These are phyloP conservation scores for Nematocida major DNA, from an alignment of 371 early-diverging fungal genomes.

Conservation along the genomic window DNA sequence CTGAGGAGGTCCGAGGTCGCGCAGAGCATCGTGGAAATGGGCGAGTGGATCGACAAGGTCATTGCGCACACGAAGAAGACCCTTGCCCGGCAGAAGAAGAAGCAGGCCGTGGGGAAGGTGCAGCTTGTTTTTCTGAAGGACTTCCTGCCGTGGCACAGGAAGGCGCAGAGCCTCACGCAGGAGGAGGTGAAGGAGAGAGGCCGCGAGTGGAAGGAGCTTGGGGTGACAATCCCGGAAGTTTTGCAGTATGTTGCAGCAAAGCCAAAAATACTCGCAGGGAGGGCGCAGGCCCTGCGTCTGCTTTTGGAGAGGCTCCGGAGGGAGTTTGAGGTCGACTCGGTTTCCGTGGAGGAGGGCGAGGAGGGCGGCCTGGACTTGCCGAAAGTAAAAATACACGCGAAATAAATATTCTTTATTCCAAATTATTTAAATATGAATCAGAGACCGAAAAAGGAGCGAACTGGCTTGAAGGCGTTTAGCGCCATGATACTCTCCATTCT, in stretches of 20 bases:
- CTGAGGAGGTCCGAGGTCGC: not conserved
- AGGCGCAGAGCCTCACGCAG: not conserved
- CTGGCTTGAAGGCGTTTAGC: conserved; percentile 39
- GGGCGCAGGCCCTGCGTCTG: not conserved
- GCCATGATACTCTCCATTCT: conserved; percentile 46
- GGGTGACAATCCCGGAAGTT: conserved; percentile 11
- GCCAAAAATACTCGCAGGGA: conserved; percentile 25
- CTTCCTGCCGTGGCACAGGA: conserved; percentile 41
- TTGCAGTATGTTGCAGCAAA: conserved; percentile 20
- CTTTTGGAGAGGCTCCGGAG: not conserved
- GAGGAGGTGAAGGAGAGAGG: conserved; percentile 29
- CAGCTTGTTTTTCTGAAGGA: conserved; percentile 2
- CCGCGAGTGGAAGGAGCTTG: conserved; percentile 13
- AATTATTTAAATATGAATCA: conserved; percentile 45
- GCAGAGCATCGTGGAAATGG: not conserved
- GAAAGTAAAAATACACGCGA: not conserved
- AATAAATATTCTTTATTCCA: conserved; percentile 10
- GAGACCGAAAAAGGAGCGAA: conserved; percentile 27
- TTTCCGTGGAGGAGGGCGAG: not conserved
- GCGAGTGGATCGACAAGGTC: conserved; percentile 45
- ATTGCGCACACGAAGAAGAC: conserved; percentile 19
- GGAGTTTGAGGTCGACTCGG: not conserved
- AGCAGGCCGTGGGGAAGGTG: not conserved
- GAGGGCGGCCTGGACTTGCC: conserved; percentile 35
- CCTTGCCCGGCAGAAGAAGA: conserved; percentile 13